These are phyloP conservation scores for Parietaria judaica DNA, from an alignment of 306 rosid genomes.

Conservation along the genomic window DNA sequence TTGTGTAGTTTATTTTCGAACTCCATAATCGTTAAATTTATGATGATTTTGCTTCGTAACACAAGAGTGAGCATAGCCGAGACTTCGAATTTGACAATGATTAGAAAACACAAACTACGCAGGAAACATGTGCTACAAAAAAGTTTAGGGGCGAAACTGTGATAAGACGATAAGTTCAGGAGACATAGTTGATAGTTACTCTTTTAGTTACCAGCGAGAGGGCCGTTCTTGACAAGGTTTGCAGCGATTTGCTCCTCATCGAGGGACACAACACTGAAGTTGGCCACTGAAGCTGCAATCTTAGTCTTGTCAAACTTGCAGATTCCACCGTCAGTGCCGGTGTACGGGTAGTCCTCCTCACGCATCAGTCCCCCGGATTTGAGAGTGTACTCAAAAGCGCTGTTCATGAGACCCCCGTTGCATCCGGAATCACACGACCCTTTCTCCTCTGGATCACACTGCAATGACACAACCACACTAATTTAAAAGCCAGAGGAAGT, in stretches of 20 bases:
- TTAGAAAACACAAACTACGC: too few species aligned
- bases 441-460: conserved; percentile 87
- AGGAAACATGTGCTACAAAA: too few species aligned
- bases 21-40: too few species aligned
- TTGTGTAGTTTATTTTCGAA: too few species aligned
- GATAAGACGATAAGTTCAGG: too few species aligned
- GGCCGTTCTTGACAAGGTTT: conserved; percentile 84
- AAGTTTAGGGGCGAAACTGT: too few species aligned
- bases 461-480: conserved; percentile 16
- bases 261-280: conserved; percentile 79
- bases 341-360: conserved; percentile 84
- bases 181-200: too few species aligned
- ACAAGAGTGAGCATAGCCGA: too few species aligned
- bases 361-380: conserved; percentile 88
- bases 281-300: conserved; percentile 82
- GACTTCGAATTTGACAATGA: too few species aligned
- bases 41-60: too few species aligned
- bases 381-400: conserved; percentile 86
- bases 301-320: conserved; percentile 76
- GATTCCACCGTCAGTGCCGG: conserved; percentile 54
- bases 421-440: conserved; percentile 92
- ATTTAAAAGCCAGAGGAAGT: neutral
- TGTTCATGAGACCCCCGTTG: conserved; percentile 93
- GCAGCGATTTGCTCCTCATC: conserved; percentile 92
- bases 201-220: conserved; percentile 59